Evolutionary conservation across 768 basidiomycete species (phyloP).

Genomic region (Tulasnella sp.): DNA sequence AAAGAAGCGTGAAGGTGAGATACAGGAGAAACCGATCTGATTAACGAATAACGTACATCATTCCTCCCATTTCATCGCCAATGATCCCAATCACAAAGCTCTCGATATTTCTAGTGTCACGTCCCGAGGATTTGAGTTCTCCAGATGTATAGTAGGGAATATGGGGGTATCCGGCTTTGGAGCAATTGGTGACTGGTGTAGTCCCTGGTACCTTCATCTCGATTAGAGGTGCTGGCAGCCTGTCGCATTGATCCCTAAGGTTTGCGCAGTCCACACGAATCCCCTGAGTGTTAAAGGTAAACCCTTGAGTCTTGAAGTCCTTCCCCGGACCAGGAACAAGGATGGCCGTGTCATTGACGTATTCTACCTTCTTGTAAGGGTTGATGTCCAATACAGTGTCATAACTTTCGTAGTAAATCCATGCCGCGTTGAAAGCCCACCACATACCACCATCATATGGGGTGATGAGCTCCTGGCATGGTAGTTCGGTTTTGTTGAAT

Average conservation of each 20-base stretch:
- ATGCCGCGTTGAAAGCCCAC: not conserved
- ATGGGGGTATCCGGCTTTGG: not conserved
- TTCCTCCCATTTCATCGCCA: not conserved
- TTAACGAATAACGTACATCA: not conserved
- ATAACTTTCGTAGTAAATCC: not conserved
- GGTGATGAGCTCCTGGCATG: not conserved
- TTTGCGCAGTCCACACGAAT: not conserved
- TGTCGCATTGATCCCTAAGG: not conserved
- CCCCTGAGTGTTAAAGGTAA: not conserved
- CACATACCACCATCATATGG: not conserved
- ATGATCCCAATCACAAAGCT: not conserved
- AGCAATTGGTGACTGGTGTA: not conserved
- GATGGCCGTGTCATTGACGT: not conserved
- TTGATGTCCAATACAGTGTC: not conserved
- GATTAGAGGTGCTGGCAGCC: not conserved
- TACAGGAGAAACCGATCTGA: too few species aligned
- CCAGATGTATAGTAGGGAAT: not conserved
- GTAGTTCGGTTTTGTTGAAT: not conserved
- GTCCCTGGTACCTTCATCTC: not conserved
- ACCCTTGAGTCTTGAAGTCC: not conserved
- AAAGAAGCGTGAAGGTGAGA: too few species aligned
- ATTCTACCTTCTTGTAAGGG: not conserved
- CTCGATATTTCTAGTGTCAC: not conserved
- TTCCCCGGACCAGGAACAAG: not conserved
- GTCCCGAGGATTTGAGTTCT: not conserved